Evolutionary conservation across 805 yeast species (phyloP).

Genomic region (Kodamaea lidongshanica): DNA sequence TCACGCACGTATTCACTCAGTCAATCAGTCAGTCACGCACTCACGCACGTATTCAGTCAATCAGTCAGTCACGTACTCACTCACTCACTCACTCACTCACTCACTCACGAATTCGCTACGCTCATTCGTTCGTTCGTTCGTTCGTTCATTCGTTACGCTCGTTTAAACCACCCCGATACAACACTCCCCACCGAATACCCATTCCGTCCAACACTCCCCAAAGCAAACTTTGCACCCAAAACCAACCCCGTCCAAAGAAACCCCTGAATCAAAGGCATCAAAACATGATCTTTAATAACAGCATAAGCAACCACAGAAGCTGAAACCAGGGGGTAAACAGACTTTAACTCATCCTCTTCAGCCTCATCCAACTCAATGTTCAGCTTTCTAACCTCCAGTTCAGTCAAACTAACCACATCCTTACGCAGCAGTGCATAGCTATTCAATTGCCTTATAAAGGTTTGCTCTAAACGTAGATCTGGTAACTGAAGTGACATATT

Average conservation of each 20-base stretch:
- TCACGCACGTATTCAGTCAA: too few species aligned
- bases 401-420: constrained; percentile 6
- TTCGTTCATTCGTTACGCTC: too few species aligned
- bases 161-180: too few species aligned
- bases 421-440: constrained; percentile 20
- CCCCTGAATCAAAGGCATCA: constrained; percentile 53
- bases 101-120: too few species aligned
- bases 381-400: constrained; percentile 9
- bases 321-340: constrained; percentile 35
- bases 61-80: too few species aligned
- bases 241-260: constrained; percentile 39
- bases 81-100: too few species aligned
- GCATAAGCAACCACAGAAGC: constrained; percentile 43
- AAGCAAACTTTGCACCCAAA: constrained; percentile 32
- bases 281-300: constrained; percentile 43
- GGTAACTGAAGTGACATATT: constrained; percentile 31
- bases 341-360: constrained; percentile 7
- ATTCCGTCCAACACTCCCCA: too few species aligned
- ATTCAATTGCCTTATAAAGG: constrained; percentile 39
- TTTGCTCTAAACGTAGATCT: constrained; percentile 61
- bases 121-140: too few species aligned
- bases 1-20: too few species aligned
- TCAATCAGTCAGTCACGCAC: too few species aligned
- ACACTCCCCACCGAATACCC: too few species aligned
- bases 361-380: constrained; percentile 9